Base-by-base conservation (phyloP, 2,329 filamentous ascomycete genomes). In the Pyrenochaeta sp. region DNA sequence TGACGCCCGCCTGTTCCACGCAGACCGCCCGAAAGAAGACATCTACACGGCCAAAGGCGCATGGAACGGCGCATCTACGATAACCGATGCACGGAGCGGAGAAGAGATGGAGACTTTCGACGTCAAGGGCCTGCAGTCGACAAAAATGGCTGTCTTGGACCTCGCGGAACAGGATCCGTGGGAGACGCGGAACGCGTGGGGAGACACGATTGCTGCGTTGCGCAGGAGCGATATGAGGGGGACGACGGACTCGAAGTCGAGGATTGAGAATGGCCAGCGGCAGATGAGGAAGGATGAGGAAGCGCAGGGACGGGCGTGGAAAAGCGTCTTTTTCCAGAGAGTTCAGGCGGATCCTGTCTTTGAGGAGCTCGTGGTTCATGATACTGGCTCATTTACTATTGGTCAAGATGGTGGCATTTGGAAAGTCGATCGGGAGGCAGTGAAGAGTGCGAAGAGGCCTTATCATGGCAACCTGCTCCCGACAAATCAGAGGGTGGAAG, bases 181-280 rank as follows among this genome's bases (percentile, higher is more conserved):
- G 73, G 75, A 77, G 49, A 72, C 71, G 15, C 56, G 74, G 11
- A 72, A 63, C 48, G 74, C 74, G 4, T 78, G 75, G 75, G 44
- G 56, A 7, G 68, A 63, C 4, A 72, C 75, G 4, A 72, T 74
- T 30, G 51, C 66, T 11, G 65, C 68, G 1, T 59, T 77, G 28
- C 53, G 61, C n/a, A 47, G 44, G 5, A 71, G 74, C 2, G 64
- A 77, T 41, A 77, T 77, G 74, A 72, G 68, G 36, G 58, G 55
- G 3, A 63, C 57, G 5, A 54, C 52, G 3, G 49, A 66, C 22
- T 63, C 60, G 6, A 73, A 73, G 28, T 61, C 58, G 2, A 46
- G 53, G 2, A 36, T 72, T 9, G 69, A 72, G 34, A 45, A 74
- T 35, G 69, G 67, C 2, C 75, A 77, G 45, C 60, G 74, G 21